Conservation (phyloP, 2,329 filamentous ascomycete genomes). For the Claviceps monticola region DNA sequence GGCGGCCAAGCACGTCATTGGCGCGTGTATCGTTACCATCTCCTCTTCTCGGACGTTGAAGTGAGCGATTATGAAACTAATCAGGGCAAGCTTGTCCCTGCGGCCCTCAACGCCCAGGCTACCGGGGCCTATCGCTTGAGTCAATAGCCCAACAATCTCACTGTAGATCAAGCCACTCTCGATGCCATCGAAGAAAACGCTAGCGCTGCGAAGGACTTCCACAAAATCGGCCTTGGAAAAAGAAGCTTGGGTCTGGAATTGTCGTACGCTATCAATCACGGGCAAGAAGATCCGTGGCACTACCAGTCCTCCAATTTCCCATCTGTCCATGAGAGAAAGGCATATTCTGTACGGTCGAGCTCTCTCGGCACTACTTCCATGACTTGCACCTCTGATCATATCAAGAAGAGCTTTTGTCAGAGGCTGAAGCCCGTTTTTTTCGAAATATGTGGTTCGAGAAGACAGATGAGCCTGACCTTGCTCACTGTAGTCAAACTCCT, state of each 20-base stretch:
- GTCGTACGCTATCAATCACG: slow-evolving; percentile 64
- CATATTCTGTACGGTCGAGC: slow-evolving; percentile 83
- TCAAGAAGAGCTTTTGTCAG: slow-evolving; percentile 61
- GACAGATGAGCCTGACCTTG: slow-evolving; percentile 31
- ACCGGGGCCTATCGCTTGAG: slow-evolving; percentile 40
- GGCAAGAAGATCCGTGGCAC: slow-evolving; percentile 82
- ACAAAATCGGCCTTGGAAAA: slow-evolving; percentile 56
- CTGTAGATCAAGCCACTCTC: slow-evolving; percentile 89
- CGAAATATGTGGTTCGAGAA: slow-evolving; percentile 68
- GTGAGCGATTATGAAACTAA: slow-evolving; percentile 68
- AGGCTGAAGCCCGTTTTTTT: slow-evolving; percentile 59
- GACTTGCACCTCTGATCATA: slow-evolving; percentile 47
- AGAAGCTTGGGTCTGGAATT: slow-evolving; percentile 52
- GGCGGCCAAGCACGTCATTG: slow-evolving; percentile 43
- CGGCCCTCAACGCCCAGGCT: slow-evolving; percentile 31
- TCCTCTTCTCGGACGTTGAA: slow-evolving; percentile 96
- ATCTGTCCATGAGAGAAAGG: slow-evolving; percentile 92
- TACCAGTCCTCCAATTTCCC: slow-evolving; percentile 87
- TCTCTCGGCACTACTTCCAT: slow-evolving; percentile 38
- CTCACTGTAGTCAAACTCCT: slow-evolving; percentile 33
- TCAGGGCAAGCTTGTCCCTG: slow-evolving; percentile 53
- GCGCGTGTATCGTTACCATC: slow-evolving; percentile 79
- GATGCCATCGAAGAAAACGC: slow-evolving; percentile 92
- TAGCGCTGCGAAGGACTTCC: slow-evolving; percentile 85
- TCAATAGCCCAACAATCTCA: slow-evolving; percentile 58